These are phyloP conservation scores for Gaertneriomyces sp. DNA, from an alignment of 192 early-diverging fungal species.

Conservation along the genomic window DNA sequence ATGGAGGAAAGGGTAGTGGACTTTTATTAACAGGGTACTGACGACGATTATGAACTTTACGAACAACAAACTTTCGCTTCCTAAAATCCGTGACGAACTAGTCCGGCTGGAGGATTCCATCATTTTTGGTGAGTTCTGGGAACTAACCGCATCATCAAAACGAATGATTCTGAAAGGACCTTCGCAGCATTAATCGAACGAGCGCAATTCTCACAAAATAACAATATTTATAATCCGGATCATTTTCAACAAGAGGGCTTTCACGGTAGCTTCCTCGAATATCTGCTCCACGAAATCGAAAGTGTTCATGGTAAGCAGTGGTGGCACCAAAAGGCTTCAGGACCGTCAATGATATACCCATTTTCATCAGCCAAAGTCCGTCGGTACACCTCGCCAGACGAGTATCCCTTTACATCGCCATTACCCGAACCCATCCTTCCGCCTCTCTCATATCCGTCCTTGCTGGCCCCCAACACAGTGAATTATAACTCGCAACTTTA, in stretches of 20 bases:
- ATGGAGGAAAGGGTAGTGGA: no score
- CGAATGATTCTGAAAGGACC: neutral
- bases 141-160: no score
- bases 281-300: conserved; percentile 89
- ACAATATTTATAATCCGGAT: conserved; percentile 62
- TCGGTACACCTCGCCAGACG: conserved; percentile 85
- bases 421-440: conserved; percentile 88
- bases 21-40: no score
- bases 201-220: conserved; percentile 85
- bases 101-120: conserved; percentile 95
- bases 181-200: conserved; percentile 83
- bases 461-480: conserved; percentile 70
- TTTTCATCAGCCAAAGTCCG: conserved; percentile 61
- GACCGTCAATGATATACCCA: neutral
- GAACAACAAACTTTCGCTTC: conserved; percentile 31
- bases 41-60: conserved; percentile 12
- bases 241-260: conserved; percentile 63
- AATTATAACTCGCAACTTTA: conserved; percentile 86
- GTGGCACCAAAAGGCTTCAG: neutral
- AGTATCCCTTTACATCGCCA: conserved; percentile 82
- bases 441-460: conserved; percentile 70
- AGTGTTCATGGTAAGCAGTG: conserved; percentile 72
- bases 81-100: conserved; percentile 52
- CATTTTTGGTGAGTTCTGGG: conserved; percentile 63
- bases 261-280: conserved; percentile 79